phyloP scores from a whole-genome alignment of 2,329 filamentous ascomycete genomes.

The Bipolaris oryzae region DNA sequence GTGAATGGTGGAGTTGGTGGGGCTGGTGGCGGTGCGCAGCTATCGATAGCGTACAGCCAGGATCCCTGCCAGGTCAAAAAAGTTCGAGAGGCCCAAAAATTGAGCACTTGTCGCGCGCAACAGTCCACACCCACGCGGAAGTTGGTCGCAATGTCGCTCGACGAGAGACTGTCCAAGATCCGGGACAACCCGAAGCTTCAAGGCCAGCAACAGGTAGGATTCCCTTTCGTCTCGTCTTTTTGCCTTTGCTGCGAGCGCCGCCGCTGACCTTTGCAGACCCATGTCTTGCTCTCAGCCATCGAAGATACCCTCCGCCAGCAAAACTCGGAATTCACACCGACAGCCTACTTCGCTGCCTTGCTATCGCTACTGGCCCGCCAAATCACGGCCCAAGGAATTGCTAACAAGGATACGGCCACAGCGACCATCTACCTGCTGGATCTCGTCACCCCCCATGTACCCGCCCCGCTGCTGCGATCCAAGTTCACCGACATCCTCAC shows the following conservation, averaged over 20 bases:
- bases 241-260: background rate
- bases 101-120: slow-evolving; percentile 5
- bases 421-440: slow-evolving; percentile 96
- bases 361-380: slow-evolving; percentile 84
- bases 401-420: slow-evolving; percentile 81
- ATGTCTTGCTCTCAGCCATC: slow-evolving; percentile 85
- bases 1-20: slow-evolving; percentile 10
- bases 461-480: slow-evolving; percentile 83
- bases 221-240: slow-evolving; percentile 17
- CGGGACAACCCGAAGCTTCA: slow-evolving; percentile 89
- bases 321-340: slow-evolving; percentile 80
- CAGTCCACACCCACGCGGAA: slow-evolving; percentile 22
- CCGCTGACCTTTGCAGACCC: slow-evolving; percentile 63
- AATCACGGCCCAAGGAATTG: slow-evolving; percentile 65
- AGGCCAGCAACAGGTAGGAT: slow-evolving; percentile 84
- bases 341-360: slow-evolving; percentile 94
- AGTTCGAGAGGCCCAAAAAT: slow-evolving; percentile 22
- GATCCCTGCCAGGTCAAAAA: slow-evolving; percentile 23
- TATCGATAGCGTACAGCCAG: slow-evolving; percentile 23
- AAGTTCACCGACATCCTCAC: slow-evolving; percentile 95
- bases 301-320: slow-evolving; percentile 92
- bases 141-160: slow-evolving; percentile 62
- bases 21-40: slow-evolving; percentile 8
- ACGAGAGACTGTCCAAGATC: slow-evolving; percentile 96
- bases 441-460: slow-evolving; percentile 82